Percentiles rank a stretch among this genome's conserved stretches.
These are phyloP conservation scores for Nepenthes alata DNA, from an alignment of 179 eudicot genomes.

Conservation along the genomic window DNA sequence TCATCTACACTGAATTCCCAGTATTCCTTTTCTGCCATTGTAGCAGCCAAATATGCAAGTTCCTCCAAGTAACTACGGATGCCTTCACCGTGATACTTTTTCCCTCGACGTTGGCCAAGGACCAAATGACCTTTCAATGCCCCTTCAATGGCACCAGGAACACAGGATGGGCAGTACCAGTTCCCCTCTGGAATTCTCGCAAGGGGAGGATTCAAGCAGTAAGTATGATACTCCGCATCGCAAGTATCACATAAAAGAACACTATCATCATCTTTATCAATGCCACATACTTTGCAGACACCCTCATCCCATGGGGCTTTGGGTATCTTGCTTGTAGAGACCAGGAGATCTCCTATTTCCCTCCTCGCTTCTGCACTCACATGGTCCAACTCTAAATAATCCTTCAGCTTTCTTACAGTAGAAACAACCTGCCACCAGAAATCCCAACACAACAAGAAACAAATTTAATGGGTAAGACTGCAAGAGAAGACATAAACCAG, in stretches of 20 bases:
- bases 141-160: conserved; percentile 33
- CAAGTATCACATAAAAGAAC: conserved; percentile 87
- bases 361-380: conserved; percentile 37
- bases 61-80: conserved; percentile 40
- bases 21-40: conserved; percentile 61
- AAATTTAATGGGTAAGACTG: background rate
- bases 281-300: conserved; percentile 88
- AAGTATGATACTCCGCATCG: conserved; percentile 90
- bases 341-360: conserved; percentile 39
- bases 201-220: conserved; percentile 84
- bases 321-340: conserved; percentile 47
- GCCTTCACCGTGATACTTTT: conserved; percentile 45
- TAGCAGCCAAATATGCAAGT: conserved; percentile 40
- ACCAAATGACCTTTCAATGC: conserved; percentile 23
- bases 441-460: background rate
- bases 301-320: conserved; percentile 97
- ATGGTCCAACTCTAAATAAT: conserved; percentile 19
- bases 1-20: conserved; percentile 84
- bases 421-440: conserved; percentile 45
- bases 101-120: conserved; percentile 21
- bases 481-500: background rate
- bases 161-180: conserved; percentile 96
- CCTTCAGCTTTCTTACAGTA: conserved; percentile 36
- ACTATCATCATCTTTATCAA: conserved; percentile 87
- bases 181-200: conserved; percentile 83